A percentile compares a stretch with the other conserved stretches of the same genome.
phyloP scores from a whole-genome alignment of 2,329 filamentous ascomycete genomes.

The Alternaria alternata region DNA sequence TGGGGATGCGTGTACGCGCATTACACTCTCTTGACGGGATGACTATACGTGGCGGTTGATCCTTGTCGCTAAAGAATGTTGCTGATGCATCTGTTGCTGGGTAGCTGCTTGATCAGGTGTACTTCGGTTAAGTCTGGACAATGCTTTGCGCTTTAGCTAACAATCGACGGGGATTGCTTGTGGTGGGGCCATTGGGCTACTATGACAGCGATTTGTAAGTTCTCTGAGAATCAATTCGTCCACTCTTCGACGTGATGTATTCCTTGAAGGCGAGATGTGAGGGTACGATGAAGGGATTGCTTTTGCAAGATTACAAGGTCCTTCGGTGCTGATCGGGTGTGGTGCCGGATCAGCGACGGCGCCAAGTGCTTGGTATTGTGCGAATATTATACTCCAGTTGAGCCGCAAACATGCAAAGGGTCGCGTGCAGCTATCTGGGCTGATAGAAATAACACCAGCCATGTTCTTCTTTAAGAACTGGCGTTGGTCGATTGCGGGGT shows the following conservation, averaged over 20 bases:
- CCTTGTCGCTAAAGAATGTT: too few relatives aligned
- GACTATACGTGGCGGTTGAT: too few relatives aligned
- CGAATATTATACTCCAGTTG: not conserved
- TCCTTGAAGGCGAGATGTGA: not conserved
- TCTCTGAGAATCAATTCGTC: rapidly evolving
- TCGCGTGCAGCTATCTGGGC: not conserved
- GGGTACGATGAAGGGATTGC: not conserved
- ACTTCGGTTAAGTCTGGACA: too few relatives aligned
- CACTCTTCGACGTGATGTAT: not conserved
- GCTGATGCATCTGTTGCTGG: too few relatives aligned
- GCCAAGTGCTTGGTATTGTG: not conserved
- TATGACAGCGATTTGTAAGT: too few relatives aligned
- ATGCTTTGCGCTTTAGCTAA: too few relatives aligned
- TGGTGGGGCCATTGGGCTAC: rapidly evolving
- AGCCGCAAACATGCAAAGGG: not conserved
- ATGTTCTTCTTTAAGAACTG: not conserved
- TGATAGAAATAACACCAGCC: not conserved
- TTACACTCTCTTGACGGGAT: too few relatives aligned
- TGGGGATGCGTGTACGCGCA: too few relatives aligned
- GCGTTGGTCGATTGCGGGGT: not conserved
- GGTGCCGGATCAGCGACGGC: not conserved
- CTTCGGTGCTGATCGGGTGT: not conserved
- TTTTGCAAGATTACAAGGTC: not conserved
- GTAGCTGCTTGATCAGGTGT: too few relatives aligned
- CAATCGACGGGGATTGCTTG: too few relatives aligned